These are phyloP conservation scores for Plantago major DNA, from an alignment of 257 asterid species.

Conservation along the genomic window DNA sequence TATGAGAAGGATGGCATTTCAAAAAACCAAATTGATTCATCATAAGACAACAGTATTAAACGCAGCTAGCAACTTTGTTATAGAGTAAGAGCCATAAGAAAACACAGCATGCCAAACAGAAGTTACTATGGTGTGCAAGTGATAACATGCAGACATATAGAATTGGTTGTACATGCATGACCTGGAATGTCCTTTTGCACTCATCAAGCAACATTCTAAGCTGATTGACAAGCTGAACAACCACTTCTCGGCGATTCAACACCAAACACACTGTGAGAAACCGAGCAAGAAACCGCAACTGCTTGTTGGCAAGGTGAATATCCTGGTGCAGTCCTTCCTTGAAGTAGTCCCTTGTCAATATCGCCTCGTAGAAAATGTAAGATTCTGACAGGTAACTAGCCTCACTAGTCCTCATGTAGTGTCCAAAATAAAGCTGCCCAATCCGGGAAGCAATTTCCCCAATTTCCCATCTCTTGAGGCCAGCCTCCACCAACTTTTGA, in stretches of 20 bases:
- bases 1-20: too few species aligned
- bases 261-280: constrained; percentile 88
- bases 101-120: too few species aligned
- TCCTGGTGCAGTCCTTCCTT: constrained; percentile 92
- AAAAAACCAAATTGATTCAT: too few species aligned
- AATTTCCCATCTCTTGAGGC: constrained; percentile 97
- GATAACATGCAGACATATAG: not conserved
- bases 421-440: constrained; percentile 97
- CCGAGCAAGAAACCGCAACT: constrained; percentile 86
- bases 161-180: constrained; percentile 12
- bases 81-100: too few species aligned
- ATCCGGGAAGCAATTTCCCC: constrained; percentile 98
- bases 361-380: constrained; percentile 84
- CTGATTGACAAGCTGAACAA: constrained; percentile 83
- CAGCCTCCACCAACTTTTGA: constrained; percentile 90
- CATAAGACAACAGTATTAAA: too few species aligned
- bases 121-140: too few species aligned
- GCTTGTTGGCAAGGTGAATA: constrained; percentile 73
- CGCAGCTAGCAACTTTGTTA: too few species aligned
- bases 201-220: constrained; percentile 89
- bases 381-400: constrained; percentile 85
- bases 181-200: constrained; percentile 91
- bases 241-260: constrained; percentile 76
- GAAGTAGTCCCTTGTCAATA: constrained; percentile 86
- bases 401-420: constrained; percentile 98